phyloP scores from a whole-genome alignment of 2,329 filamentous ascomycete genomes.

The Pyrenophora seminiperda region DNA sequence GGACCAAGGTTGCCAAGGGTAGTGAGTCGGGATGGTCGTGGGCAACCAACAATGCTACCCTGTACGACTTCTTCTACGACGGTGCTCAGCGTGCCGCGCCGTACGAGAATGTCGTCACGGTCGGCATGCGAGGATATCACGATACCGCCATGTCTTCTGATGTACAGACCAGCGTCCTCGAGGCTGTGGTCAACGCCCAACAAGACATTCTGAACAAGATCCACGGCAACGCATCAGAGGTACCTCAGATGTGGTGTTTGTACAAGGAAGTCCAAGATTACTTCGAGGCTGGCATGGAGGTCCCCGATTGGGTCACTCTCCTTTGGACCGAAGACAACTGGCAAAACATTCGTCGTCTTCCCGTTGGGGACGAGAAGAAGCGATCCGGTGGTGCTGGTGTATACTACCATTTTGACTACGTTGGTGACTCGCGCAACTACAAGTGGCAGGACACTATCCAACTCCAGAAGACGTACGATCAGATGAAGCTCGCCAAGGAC shows the following conservation, averaged over 20 bases:
- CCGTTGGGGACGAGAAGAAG: slow-evolving; percentile 63
- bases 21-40: slow-evolving; percentile 64
- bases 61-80: slow-evolving; percentile 70
- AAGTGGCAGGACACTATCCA: slow-evolving; percentile 68
- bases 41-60: slow-evolving; percentile 69
- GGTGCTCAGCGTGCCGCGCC: slow-evolving; percentile 68
- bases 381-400: slow-evolving; percentile 67
- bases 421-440: slow-evolving; percentile 64
- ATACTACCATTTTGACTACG: slow-evolving; percentile 70
- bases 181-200: slow-evolving; percentile 66
- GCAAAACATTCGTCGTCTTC: slow-evolving; percentile 68
- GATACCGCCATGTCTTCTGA: slow-evolving; percentile 66
- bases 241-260: slow-evolving; percentile 73
- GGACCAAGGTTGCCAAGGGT: slow-evolving; percentile 58
- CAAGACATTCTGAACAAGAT: slow-evolving; percentile 63
- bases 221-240: slow-evolving; percentile 57
- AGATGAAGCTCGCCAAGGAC: slow-evolving; percentile 67
- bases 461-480: slow-evolving; percentile 67
- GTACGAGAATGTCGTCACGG: slow-evolving; percentile 69
- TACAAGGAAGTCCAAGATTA: slow-evolving; percentile 78
- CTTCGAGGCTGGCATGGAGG: slow-evolving; percentile 65
- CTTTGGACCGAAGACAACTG: slow-evolving; percentile 74
- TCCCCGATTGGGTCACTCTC: slow-evolving; percentile 69
- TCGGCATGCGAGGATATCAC: slow-evolving; percentile 71
- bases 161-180: slow-evolving; percentile 63